Percentiles rank a stretch among this genome's conserved stretches.
Conservation (phyloP, 352 stramenopile genomes). For the Pythium plurisporium region DNA sequence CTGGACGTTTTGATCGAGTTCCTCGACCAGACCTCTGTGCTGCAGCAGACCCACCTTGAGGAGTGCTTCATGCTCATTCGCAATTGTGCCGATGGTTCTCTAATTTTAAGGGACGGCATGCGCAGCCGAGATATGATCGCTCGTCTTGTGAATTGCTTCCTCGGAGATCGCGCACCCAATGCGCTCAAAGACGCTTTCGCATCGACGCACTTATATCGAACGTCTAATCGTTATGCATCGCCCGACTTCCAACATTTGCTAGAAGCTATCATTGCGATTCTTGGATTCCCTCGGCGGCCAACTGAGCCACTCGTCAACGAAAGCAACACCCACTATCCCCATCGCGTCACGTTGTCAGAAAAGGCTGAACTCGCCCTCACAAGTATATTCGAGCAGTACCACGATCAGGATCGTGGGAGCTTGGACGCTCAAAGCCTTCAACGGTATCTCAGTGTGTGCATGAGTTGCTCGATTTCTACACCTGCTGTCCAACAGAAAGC, state of each 20-base stretch:
- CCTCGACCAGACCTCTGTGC: constrained; percentile 67
- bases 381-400: constrained; percentile 73
- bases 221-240: constrained; percentile 50
- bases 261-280: constrained; percentile 81
- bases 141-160: constrained; percentile 77
- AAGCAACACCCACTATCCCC: constrained; percentile 61
- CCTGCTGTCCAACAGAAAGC: constrained; percentile 62
- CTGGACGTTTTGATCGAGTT: constrained; percentile 51
- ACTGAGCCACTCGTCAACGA: constrained; percentile 66
- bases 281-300: constrained; percentile 62
- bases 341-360: constrained; percentile 63
- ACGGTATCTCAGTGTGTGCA: constrained; percentile 66
- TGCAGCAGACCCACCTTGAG: constrained; percentile 80
- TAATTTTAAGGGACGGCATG: constrained; percentile 42
- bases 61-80: constrained; percentile 84
- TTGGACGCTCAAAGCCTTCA: constrained; percentile 59
- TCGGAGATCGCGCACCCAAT: constrained; percentile 60
- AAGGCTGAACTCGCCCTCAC: constrained; percentile 69
- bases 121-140: constrained; percentile 69
- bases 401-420: constrained; percentile 26
- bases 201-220: constrained; percentile 39
- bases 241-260: constrained; percentile 87
- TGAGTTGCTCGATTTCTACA: constrained; percentile 47
- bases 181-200: constrained; percentile 73
- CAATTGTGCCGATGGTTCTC: constrained; percentile 67